Base-by-base conservation (phyloP, 2,329 filamentous ascomycete genomes). In the Penicillium nordicum region DNA sequence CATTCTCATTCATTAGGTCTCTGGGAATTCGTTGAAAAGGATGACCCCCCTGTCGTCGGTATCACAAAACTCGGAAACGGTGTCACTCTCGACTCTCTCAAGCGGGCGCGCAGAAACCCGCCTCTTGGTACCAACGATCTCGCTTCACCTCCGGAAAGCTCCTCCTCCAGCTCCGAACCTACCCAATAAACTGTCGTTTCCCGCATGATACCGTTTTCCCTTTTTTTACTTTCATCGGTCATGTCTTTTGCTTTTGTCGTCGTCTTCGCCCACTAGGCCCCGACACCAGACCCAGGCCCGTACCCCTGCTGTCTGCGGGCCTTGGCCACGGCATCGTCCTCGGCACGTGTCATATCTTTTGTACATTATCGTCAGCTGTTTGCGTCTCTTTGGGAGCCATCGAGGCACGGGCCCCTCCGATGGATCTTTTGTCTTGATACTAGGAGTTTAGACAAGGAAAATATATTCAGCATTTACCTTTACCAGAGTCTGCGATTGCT, bases 1-100 rank as follows among this genome's bases (percentile, higher is more conserved):
- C 49, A 67, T 63, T 50, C 9, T 53, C 40, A 59, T 50, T 40
- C 36, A 21, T 51, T 57, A 78, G 75, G 78, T 45, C 68, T 77
- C 71, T 99, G 91, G 79, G 92, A 97, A 71, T 96, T 97, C 71
- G 92, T 97, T 34, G 91, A 88, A 80, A 97, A 90, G 77, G 92
- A 91, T 8, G 94, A 97, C 67, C 82, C 92, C 3, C 86, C 94
- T 0, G 84, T 96, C 37, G 93, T 99, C 71, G 94, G 94, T 30
- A 86, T 97, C 61, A 97, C 92, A 21, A 97, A 96, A 76, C 77
- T 99, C 53, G 85, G 82, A 37, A 81, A 91, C 57, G 92, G 92
- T 9, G 74, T 96, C 29, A 96, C 92, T 23, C 76, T 93, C 68
- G 90, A 93, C 66, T 87, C 89, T 41, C 78, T 99, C 71, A 94